Conservation (phyloP, 331 rosid species). For the Malus hybrid region DNA sequence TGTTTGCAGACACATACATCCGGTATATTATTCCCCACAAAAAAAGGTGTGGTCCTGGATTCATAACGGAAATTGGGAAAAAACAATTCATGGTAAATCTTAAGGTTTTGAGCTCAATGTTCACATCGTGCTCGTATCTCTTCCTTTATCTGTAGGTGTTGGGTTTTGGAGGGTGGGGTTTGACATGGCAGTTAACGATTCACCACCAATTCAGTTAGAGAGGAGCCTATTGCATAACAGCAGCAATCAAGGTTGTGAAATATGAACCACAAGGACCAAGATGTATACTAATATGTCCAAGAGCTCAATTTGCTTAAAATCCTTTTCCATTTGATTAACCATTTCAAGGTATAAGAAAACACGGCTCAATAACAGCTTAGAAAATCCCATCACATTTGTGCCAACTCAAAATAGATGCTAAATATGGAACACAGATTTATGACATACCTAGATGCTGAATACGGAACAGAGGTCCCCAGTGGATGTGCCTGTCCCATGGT, state of each 20-base stretch:
- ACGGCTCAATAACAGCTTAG: neutral
- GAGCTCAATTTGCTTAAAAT: neutral
- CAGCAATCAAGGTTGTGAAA: neutral
- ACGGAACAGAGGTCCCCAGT: constrained; percentile 56
- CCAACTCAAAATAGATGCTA: neutral
- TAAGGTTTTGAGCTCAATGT: neutral
- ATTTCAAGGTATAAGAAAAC: neutral
- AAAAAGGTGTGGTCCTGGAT: neutral
- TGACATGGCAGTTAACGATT: neutral
- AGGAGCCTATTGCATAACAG: neutral
- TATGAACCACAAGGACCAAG: neutral
- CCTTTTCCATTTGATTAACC: neutral
- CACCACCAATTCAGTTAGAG: neutral
- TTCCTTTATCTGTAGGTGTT: neutral
- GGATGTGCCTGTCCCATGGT: constrained; percentile 38
- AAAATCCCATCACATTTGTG: neutral
- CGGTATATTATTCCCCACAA: neutral
- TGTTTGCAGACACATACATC: neutral
- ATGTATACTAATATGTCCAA: no score
- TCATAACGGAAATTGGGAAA: neutral
- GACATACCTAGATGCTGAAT: constrained; percentile 71
- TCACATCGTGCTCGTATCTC: neutral
- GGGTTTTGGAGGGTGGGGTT: neutral
- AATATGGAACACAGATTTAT: neutral
- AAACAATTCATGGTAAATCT: neutral